Evolutionary conservation across 192 early-diverging fungal genomes (phyloP).

Genomic region (Chytriomyces sp.): DNA sequence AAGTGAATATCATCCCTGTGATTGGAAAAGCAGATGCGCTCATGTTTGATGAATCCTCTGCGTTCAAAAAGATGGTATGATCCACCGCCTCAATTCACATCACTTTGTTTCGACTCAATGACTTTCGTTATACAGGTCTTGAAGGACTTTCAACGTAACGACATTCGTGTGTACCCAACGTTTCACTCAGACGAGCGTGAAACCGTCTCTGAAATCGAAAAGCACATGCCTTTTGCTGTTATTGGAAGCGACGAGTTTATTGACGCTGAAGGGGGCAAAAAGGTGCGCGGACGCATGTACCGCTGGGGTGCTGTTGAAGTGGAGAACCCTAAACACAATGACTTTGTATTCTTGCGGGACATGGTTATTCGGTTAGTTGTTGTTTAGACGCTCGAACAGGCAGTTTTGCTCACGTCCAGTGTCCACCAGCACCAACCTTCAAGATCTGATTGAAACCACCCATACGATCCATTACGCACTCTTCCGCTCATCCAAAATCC

Average conservation of each 20-base stretch:
- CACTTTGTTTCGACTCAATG: background rate
- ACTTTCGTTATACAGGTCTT: conserved; percentile 54
- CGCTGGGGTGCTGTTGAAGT: conserved; percentile 98
- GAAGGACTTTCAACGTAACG: conserved; percentile 66
- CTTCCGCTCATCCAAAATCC: conserved; percentile 92
- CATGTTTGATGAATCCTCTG: conserved; percentile 79
- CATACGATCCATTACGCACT: conserved; percentile 94
- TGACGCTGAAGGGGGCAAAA: conserved; percentile 75
- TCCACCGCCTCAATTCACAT: background rate
- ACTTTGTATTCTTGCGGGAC: conserved; percentile 89
- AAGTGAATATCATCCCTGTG: conserved; percentile 96
- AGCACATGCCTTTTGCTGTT: conserved; percentile 89
- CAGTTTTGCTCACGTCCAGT: background rate
- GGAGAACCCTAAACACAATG: conserved; percentile 95
- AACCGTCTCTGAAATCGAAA: conserved; percentile 65
- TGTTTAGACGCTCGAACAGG: background rate
- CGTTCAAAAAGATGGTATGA: conserved; percentile 84
- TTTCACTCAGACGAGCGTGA: conserved; percentile 75
- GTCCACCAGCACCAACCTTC: conserved; percentile 82
- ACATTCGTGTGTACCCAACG: conserved; percentile 75
- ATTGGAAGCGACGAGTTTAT: conserved; percentile 92
- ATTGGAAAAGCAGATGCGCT: conserved; percentile 93
- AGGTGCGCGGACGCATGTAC: conserved; percentile 90
- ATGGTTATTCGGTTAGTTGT: conserved; percentile 32
- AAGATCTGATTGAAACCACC: conserved; percentile 97